Percentiles rank a stretch among this genome's conserved stretches.
These are phyloP conservation scores for Canariomyces notabilis DNA, from an alignment of 2,329 filamentous ascomycete genomes.

Conservation along the genomic window DNA sequence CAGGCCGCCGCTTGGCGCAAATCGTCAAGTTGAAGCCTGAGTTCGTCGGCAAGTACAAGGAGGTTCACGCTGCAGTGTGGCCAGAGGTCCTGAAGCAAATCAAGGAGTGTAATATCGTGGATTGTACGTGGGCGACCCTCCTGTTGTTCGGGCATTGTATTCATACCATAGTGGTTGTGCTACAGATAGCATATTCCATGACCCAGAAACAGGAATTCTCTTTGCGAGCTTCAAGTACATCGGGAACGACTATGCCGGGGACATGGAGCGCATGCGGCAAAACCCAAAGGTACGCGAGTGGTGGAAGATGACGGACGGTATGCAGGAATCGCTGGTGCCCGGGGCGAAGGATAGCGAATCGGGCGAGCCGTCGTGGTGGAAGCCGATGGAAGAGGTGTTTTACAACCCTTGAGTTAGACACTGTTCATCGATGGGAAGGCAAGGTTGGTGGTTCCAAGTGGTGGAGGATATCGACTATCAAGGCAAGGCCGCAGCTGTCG, in stretches of 20 bases:
- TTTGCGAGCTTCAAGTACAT: conserved; percentile 76
- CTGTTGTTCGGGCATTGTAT: too few species aligned
- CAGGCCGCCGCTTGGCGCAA: conserved; percentile 60
- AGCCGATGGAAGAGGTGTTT: conserved; percentile 64
- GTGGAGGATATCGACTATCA: too few species aligned
- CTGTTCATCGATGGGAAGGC: too few species aligned
- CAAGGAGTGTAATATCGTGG: conserved; percentile 66
- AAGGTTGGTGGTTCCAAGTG: too few species aligned
- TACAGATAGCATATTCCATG: conserved; percentile 71
- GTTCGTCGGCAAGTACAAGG: conserved; percentile 63
- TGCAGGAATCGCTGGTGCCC: conserved; percentile 61
- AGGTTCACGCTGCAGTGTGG: conserved; percentile 69
- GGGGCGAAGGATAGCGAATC: conserved; percentile 55
- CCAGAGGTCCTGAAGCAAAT: conserved; percentile 73
- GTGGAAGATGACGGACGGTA: conserved; percentile 76
- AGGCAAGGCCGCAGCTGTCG: too few species aligned
- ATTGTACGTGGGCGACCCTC: too few species aligned
- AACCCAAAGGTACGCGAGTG: conserved; percentile 70
- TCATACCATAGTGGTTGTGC: too few species aligned
- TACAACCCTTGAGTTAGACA: conserved; percentile 49
- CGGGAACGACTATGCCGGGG: conserved; percentile 65
- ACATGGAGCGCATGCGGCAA: conserved; percentile 71
- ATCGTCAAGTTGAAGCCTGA: conserved; percentile 68
- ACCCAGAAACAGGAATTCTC: conserved; percentile 56
- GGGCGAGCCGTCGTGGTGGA: conserved; percentile 64